Conservation (phyloP, 2,329 filamentous ascomycete species). For the Aureobasidium sp. region DNA sequence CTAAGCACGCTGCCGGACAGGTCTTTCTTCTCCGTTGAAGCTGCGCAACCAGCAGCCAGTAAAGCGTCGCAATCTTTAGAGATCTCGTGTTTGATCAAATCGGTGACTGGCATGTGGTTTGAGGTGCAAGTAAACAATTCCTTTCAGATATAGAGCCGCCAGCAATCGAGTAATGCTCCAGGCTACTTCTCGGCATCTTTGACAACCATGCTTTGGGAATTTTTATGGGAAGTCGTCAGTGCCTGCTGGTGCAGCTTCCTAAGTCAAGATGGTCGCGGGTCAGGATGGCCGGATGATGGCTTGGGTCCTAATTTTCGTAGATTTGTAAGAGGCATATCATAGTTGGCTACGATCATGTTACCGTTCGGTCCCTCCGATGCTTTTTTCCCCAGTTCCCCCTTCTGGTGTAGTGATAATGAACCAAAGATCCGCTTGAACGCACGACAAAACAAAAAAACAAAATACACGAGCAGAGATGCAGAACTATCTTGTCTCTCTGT, state of each 20-base stretch:
- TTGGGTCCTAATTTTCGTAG: not conserved
- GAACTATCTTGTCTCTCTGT: slow-evolving; percentile 3
- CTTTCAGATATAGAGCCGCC: too few relatives aligned
- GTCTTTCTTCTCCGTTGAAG: too few relatives aligned
- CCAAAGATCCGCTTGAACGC: slow-evolving; percentile 8
- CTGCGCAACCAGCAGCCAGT: too few relatives aligned
- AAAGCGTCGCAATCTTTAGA: too few relatives aligned
- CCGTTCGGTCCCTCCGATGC: not conserved
- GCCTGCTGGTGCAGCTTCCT: not conserved
- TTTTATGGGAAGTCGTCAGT: not conserved
- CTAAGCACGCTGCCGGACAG: too few relatives aligned
- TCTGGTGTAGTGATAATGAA: not conserved
- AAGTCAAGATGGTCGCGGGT: not conserved
- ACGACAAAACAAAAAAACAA: slow-evolving; percentile 6
- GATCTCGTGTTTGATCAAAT: too few relatives aligned
- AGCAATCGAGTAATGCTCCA: too few relatives aligned
- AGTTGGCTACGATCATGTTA: not conserved
- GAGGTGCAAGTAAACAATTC: too few relatives aligned
- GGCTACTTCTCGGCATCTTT: too few relatives aligned
- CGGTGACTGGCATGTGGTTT: too few relatives aligned
- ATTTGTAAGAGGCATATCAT: not conserved
- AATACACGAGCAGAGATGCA: not conserved
- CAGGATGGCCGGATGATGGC: not conserved
- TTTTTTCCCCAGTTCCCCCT: not conserved
- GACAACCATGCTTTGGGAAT: too few relatives aligned